These are phyloP conservation scores for Cardiospermum halicacabum DNA, from an alignment of 345 rosid species.

Conservation along the genomic window DNA sequence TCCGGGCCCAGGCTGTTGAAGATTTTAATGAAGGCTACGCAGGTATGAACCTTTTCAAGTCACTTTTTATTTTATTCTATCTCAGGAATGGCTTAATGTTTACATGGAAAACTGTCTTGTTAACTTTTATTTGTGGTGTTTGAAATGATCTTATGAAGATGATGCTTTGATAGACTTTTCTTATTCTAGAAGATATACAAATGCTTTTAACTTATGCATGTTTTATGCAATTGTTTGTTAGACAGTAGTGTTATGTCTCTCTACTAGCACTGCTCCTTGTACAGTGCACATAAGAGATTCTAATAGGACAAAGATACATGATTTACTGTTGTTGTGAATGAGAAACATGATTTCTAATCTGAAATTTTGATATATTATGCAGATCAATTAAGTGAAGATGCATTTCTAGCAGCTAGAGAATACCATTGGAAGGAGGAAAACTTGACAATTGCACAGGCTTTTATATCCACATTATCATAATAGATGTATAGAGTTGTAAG, in stretches of 20 bases:
- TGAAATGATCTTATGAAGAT: too few species aligned
- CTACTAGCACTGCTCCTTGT: too few species aligned
- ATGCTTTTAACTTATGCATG: too few species aligned
- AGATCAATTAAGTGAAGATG: neutral
- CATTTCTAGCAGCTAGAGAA: neutral
- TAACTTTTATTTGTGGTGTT: neutral
- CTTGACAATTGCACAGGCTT: neutral
- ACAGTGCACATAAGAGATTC: too few species aligned
- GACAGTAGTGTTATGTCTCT: too few species aligned
- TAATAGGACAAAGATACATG: too few species aligned
- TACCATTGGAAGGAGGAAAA: neutral
- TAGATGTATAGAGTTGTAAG: neutral
- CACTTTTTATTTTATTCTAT: neutral
- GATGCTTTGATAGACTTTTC: too few species aligned
- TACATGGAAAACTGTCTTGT: neutral
- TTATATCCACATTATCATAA: neutral
- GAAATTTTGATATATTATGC: neutral
- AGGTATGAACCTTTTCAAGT: conserved; percentile 5
- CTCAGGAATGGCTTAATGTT: neutral
- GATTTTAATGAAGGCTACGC: too few species aligned
- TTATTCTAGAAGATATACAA: too few species aligned
- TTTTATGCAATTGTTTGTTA: too few species aligned
- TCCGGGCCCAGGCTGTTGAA: conserved; percentile 18
- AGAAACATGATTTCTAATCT: neutral
- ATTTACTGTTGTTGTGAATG: too few species aligned